Evolutionary conservation across 306 rosid species (phyloP).

Genomic region (Lotus japonicus): DNA sequence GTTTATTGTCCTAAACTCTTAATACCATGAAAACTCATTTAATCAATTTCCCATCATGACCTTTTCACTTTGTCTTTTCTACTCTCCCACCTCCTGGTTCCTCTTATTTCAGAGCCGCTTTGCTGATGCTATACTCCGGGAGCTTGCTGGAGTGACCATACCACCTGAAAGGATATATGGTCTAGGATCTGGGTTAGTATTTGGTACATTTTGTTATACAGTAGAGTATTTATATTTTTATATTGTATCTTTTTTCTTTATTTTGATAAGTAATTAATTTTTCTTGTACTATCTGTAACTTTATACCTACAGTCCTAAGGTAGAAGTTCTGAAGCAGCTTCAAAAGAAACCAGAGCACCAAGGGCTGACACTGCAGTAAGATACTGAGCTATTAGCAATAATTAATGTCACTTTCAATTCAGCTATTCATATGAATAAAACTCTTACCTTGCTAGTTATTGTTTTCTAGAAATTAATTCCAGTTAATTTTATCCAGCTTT

Average conservation of each 20-base stretch:
- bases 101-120: slow-evolving; percentile 53
- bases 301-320: slow-evolving; percentile 65
- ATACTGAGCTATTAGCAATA: slow-evolving; percentile 18
- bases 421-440: not conserved
- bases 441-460: not conserved
- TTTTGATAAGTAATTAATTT: not conserved
- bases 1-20: not conserved
- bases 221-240: not conserved
- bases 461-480: slow-evolving; percentile 12
- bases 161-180: slow-evolving; percentile 78
- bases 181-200: slow-evolving; percentile 71
- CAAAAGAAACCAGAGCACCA: slow-evolving; percentile 75
- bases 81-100: not conserved
- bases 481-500: slow-evolving; percentile 49
- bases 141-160: slow-evolving; percentile 70
- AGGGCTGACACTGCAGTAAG: slow-evolving; percentile 77
- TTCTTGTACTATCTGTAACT: not conserved
- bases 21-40: not conserved
- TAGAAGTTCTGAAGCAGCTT: slow-evolving; percentile 71
- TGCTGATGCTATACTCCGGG: slow-evolving; percentile 67
- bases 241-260: not conserved
- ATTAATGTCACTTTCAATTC: not conserved
- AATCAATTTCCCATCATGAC: not conserved
- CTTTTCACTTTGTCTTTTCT: not conserved
- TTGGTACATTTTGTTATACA: not conserved